Evolutionary conservation across 495 filamentous ascomycete species (phyloP).

Genomic region (Aspergillus indologenus): DNA sequence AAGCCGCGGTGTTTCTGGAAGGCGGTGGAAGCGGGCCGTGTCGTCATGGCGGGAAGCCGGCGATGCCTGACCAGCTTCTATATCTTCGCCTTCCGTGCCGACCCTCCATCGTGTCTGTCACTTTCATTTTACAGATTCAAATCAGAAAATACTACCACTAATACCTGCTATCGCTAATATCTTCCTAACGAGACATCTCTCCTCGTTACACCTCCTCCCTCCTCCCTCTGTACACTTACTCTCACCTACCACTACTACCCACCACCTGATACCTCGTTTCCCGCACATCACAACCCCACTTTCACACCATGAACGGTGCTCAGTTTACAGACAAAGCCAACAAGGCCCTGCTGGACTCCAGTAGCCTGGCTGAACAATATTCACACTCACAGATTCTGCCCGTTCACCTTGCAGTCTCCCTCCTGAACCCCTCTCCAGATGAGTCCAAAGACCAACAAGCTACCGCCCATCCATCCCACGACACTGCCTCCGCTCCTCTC

Average conservation of each 20-base stretch:
- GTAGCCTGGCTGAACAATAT: conserved; percentile 78
- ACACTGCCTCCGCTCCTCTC: conserved; percentile 58
- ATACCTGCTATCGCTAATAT: neutral
- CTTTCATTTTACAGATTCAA: neutral
- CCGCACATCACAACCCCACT: conserved; percentile 4
- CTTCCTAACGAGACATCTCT: neutral
- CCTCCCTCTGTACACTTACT: neutral
- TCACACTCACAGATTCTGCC: conserved; percentile 86
- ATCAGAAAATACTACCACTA: neutral
- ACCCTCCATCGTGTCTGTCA: neutral
- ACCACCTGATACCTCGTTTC: neutral
- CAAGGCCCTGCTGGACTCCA: conserved; percentile 82
- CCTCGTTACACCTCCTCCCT: neutral
- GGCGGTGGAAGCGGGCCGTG: conserved; percentile 38
- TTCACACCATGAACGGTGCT: conserved; percentile 40
- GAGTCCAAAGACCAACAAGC: conserved; percentile 72
- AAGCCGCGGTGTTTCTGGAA: conserved; percentile 34
- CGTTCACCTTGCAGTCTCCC: conserved; percentile 80
- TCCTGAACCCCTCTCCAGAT: conserved; percentile 80
- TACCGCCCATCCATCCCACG: conserved; percentile 55
- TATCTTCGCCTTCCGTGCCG: conserved; percentile 20
- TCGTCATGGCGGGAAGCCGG: conserved; percentile 29
- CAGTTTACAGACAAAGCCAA: conserved; percentile 91
- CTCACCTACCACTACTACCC: conserved; percentile 6
- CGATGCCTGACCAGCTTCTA: conserved; percentile 23